Conservation (phyloP, 225 moss, liverwort and hornwort species). For the Ulota crispa region DNA sequence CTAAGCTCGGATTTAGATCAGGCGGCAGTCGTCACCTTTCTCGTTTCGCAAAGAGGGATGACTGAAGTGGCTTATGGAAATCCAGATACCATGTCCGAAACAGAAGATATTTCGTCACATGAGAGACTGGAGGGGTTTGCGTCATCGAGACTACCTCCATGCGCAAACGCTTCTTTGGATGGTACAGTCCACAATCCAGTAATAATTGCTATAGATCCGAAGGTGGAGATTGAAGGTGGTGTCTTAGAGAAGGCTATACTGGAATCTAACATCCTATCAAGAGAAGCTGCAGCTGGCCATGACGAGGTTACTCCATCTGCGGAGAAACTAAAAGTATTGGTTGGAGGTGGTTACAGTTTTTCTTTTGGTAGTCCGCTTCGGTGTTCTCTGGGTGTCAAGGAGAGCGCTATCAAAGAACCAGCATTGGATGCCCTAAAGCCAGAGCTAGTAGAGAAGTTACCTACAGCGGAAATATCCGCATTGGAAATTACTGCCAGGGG, state of each 20-base stretch:
- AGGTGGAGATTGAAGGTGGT: conserved; percentile 9
- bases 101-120: conserved; percentile 24
- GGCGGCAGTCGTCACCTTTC: conserved; percentile 6
- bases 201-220: not conserved
- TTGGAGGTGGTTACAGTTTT: conserved; percentile 15
- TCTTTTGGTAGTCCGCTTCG: conserved; percentile 1
- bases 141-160: conserved; percentile 20
- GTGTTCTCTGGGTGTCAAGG: conserved; percentile 9
- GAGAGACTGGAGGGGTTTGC: conserved; percentile 35
- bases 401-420: not conserved
- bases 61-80: conserved; percentile 57
- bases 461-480: not conserved
- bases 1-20: conserved; percentile 8
- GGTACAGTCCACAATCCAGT: not conserved
- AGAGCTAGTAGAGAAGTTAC: not conserved
- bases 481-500: conserved; percentile 13
- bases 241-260: not conserved
- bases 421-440: not conserved
- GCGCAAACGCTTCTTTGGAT: conserved; percentile 27
- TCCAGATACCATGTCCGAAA: conserved; percentile 43
- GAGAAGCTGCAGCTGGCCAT: conserved; percentile 18
- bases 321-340: conserved; percentile 17
- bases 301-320: not conserved
- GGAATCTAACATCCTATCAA: conserved; percentile 19
- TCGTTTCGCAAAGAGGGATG: conserved; percentile 31